Conservation (phyloP, 2,329 filamentous ascomycete genomes). For the Ophiocordyceps sinensis region DNA sequence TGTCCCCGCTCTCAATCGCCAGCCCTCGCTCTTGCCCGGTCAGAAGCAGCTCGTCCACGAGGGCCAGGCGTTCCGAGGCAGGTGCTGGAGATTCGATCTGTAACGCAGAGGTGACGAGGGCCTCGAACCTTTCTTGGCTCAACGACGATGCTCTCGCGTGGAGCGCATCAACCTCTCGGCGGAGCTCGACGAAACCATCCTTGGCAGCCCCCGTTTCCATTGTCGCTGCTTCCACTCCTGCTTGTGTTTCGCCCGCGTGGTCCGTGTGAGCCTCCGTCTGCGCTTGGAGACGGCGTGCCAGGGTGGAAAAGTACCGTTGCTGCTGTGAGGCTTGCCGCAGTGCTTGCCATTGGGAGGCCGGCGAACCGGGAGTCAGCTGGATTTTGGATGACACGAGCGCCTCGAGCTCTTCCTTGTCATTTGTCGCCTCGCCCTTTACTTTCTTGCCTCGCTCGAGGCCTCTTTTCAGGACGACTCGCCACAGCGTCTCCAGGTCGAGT, state of each 20-base stretch:
- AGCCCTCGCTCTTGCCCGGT: slow-evolving; percentile 31
- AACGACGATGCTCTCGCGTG: slow-evolving; percentile 21
- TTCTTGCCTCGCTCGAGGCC: slow-evolving; percentile 17
- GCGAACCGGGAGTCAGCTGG: slow-evolving; percentile 15
- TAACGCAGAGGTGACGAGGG: slow-evolving; percentile 25
- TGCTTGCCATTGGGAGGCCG: slow-evolving; percentile 20
- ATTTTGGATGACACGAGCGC: slow-evolving; percentile 16
- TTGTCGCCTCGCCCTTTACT: slow-evolving; percentile 12
- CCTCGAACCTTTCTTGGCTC: slow-evolving; percentile 18
- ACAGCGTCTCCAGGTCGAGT: slow-evolving; percentile 37
- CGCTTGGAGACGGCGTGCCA: slow-evolving; percentile 10
- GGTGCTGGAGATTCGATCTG: slow-evolving; percentile 7
- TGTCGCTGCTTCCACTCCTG: too few relatives aligned
- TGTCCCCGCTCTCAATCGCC: slow-evolving; percentile 25
- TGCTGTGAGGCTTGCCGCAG: slow-evolving; percentile 19
- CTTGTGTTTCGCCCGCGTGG: background rate
- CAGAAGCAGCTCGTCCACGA: slow-evolving; percentile 28
- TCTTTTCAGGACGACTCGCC: slow-evolving; percentile 26
- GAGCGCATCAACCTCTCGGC: slow-evolving; percentile 22
- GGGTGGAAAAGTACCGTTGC: slow-evolving; percentile 19
- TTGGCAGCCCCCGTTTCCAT: too few relatives aligned
- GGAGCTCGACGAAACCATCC: slow-evolving; percentile 7
- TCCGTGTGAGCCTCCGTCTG: background rate
- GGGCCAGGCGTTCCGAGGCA: slow-evolving; percentile 16
- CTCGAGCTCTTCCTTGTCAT: slow-evolving; percentile 13